These are phyloP conservation scores for Serpula lacrymans DNA, from an alignment of 768 basidiomycete genomes.

Conservation along the genomic window DNA sequence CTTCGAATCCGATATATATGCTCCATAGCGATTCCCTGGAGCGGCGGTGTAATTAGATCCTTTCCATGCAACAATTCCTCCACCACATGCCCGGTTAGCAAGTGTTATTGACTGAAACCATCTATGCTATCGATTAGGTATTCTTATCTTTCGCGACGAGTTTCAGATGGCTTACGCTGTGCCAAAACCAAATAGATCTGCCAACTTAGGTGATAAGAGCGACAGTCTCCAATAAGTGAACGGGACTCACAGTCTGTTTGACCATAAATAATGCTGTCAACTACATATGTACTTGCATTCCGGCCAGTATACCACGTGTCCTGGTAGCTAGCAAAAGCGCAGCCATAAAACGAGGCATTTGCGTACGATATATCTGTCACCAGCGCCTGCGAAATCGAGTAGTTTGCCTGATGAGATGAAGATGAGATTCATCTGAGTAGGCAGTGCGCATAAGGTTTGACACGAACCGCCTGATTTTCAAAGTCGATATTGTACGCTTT, in stretches of 20 bases:
- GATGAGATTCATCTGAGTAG: not conserved
- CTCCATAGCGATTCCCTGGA: constrained; percentile 50
- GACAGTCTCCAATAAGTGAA: not conserved
- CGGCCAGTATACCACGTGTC: constrained; percentile 65
- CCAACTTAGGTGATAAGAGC: not conserved
- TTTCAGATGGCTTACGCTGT: constrained; percentile 41
- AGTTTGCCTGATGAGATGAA: constrained; percentile 38
- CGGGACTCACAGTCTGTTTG: constrained; percentile 52
- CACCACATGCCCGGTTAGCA: constrained; percentile 58
- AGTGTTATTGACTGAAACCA: constrained; percentile 57
- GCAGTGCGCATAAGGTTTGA: not conserved
- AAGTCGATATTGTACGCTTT: constrained; percentile 64
- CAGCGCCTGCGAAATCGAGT: constrained; percentile 57
- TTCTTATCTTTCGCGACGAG: not conserved
- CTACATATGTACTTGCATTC: constrained; percentile 56
- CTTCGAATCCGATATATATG: constrained; percentile 51
- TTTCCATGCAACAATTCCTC: constrained; percentile 62
- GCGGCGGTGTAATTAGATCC: constrained; percentile 56
- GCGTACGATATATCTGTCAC: constrained; percentile 64
- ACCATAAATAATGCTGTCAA: constrained; percentile 57
- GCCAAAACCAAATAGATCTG: constrained; percentile 60
- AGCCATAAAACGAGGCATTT: constrained; percentile 64
- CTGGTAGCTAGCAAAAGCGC: constrained; percentile 58
- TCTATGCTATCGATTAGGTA: constrained; percentile 20
- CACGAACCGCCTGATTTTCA: constrained; percentile 54